Evolutionary conservation across 139 green algal species (phyloP).

Genomic region (Diplosphaera chodatii): DNA sequence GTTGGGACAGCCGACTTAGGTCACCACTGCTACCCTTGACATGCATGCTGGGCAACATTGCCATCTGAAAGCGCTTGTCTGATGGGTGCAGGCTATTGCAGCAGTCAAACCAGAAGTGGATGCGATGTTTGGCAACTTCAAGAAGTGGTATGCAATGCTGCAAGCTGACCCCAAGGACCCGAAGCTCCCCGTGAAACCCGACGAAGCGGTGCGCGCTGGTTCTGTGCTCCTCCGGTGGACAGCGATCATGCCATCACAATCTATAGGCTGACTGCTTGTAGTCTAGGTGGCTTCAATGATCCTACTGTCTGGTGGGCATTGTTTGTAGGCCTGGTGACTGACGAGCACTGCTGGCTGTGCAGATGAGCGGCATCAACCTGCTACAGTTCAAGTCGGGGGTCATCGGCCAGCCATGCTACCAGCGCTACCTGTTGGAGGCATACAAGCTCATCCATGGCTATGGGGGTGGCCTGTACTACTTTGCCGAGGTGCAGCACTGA

Average conservation of each 20-base stretch:
- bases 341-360: not conserved
- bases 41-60: too few relatives aligned
- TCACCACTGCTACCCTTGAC: too few relatives aligned
- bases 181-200: not conserved
- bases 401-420: not conserved
- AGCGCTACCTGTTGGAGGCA: not conserved
- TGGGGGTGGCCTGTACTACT: not conserved
- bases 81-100: not conserved
- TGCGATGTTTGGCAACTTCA: not conserved
- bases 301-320: too few relatives aligned
- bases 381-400: not conserved
- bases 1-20: too few relatives aligned
- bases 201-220: not conserved
- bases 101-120: not conserved
- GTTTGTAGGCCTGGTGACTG: too few relatives aligned
- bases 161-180: not conserved
- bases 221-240: too few relatives aligned
- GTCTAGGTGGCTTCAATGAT: too few relatives aligned
- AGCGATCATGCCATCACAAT: too few relatives aligned
- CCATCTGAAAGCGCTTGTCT: too few relatives aligned
- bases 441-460: not conserved
- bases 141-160: not conserved
- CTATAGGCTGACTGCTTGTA: too few relatives aligned
- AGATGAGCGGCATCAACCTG: conserved; percentile 1
- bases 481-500: not conserved